Evolutionary conservation across 2,329 filamentous ascomycete genomes (phyloP), one percentile per base, ranked within the genome.

Genomic region (Fusarium paranaense): DNA sequence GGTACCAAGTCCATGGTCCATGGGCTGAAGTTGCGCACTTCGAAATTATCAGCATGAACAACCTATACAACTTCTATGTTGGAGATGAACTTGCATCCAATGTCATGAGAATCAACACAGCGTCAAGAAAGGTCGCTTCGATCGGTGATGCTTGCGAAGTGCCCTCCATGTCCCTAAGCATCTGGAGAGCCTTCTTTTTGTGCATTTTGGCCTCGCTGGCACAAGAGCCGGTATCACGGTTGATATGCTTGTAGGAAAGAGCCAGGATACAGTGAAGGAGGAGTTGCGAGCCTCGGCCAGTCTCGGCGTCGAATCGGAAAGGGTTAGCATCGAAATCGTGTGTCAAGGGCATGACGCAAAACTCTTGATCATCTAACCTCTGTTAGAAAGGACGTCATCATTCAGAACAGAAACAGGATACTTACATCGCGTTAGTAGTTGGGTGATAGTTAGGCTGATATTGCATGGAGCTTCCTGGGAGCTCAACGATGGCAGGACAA

Each of bases 221-320:
- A 57, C 69, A 79, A 10, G 62, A 62, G 0, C 78, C 78, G 2
- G 78, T 80, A 18, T 80, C 72, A 6, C 77, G 73, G 22, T 77
- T 75, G 30, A 80, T 73, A 35, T 81, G 81, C 18, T 78, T 73
- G 56, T 76, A 79, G 7, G 75, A 80, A 0, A 81, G 66, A 11
- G 81, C 78, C n/a, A 83, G 57, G 52, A 83, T 78, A 64, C 76
- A 71, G 70, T 82, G 79, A 5, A 81, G 78, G 1, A 83, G 75
- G 20, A 83, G 75, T 4, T 73, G 69, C 2, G 78, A 81, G 11
- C 75, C 74, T 47, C 77, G 71, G 0, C 74, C 73, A 1, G 72
- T 65, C 14, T 77, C 70, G 7, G 63, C 60, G 18, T 76, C 66
- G 64, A 75, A 78, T 5, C 81, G 79, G 52, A 83, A 82, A 1